Evolutionary conservation across 768 basidiomycete genomes (phyloP), one percentile per base, ranked within the genome.

Genomic region (Roridomyces roridus): DNA sequence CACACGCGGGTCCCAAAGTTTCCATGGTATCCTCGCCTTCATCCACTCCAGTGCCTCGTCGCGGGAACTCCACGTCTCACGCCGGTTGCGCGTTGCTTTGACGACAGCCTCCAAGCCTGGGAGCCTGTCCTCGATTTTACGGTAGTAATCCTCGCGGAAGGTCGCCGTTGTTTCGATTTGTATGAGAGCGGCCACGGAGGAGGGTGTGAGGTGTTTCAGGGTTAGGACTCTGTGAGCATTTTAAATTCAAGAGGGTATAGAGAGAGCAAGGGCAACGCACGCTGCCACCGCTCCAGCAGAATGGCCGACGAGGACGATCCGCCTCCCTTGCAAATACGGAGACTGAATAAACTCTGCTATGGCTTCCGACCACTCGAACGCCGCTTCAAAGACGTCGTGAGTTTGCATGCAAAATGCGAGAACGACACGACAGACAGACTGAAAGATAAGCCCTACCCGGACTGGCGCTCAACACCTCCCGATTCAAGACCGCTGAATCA

Each of bases 401-500:
- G 24, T 31, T 34, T 29, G 18, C 39, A 20, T 6, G 7, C 29
- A 6, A 31, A 7, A 31, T 31, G 29, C 6, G 6, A 14, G 7
- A 31, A 6, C 6, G 7, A 14, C 29, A 31, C 14, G n/a, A 44
- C 45, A 21, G 18, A 64, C 26, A 25, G 11, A 73, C 78, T n/a
- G n/a, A n/a, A 59, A 55, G 57, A 76, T 79, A 75, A 34, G 77
- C 73, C 40, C 71, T 70, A 26, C 73, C 66, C 15, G 67, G 59
- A 14, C 75, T 71, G 2, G 51, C 29, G 46, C 65, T 57, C 35
- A 82, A 60, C 1, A 66, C 51, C 6, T 69, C 67, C 8, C 60
- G 66, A 59, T 84, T 84, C 24, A 81, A 59, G 0, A 80, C 58
- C 14, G 78, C 80, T 8, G 80, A 73, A 40, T 82, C 79, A n/a